These are phyloP conservation scores for Periconia digitata DNA, from an alignment of 2,329 filamentous ascomycete genomes.

Conservation along the genomic window DNA sequence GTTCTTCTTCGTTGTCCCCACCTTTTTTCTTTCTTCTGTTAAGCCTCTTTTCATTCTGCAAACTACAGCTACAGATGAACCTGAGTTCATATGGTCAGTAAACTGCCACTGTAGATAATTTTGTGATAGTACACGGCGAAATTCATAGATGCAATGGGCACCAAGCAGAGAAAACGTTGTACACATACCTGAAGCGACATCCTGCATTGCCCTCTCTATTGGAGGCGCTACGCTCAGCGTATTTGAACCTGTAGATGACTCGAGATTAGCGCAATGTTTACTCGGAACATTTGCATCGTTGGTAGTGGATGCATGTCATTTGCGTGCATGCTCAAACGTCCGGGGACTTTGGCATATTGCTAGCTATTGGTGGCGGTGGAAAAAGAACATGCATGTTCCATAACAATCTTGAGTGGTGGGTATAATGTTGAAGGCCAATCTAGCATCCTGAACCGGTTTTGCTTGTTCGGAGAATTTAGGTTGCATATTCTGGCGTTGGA, in stretches of 20 bases:
- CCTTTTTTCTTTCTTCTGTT: constrained; percentile 10
- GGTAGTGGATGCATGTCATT: background rate
- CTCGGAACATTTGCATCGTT: no score
- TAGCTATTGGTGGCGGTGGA: no score
- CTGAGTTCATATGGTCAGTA: no score
- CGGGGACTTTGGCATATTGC: no score
- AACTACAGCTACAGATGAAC: constrained; percentile 13
- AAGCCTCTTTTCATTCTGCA: constrained; percentile 31
- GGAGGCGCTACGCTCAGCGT: constrained; percentile 32
- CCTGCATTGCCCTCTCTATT: constrained; percentile 35
- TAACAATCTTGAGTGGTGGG: background rate
- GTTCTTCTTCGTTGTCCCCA: constrained; percentile 3
- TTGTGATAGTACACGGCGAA: background rate
- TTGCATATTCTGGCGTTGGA: background rate
- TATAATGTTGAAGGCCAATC: background rate
- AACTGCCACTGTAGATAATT: background rate
- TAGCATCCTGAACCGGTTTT: background rate
- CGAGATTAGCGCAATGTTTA: background rate
- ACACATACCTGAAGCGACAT: constrained; percentile 35
- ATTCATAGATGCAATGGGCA: no score
- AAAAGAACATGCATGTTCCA: background rate
- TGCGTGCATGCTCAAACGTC: no score
- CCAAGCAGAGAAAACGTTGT: constrained; percentile 17
- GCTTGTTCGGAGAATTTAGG: background rate
- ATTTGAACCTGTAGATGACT: constrained; percentile 23